These are phyloP conservation scores for Echinochloa phyllopogon DNA, from an alignment of 176 grass and related monocot genomes.

Conservation along the genomic window DNA sequence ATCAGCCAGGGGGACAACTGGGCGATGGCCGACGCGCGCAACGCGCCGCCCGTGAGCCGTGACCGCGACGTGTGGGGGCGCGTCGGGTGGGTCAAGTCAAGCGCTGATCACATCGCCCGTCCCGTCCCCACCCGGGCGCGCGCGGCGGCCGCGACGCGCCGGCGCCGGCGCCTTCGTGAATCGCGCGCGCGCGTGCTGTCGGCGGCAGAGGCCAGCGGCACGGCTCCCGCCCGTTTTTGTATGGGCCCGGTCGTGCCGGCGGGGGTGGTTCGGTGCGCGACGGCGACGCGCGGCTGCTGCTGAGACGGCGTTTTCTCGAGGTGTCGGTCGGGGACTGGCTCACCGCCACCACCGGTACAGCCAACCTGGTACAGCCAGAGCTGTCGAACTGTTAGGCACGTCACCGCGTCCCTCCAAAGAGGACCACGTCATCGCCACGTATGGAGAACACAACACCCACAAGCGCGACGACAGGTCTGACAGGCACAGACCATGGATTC, in stretches of 20 bases:
- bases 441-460: too few relatives aligned
- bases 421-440: too few relatives aligned
- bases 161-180: not conserved
- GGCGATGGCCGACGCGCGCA: not conserved
- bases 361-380: too few relatives aligned
- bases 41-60: not conserved
- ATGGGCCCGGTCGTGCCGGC: not conserved
- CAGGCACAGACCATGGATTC: too few relatives aligned
- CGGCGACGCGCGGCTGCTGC: not conserved
- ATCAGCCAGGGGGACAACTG: not conserved
- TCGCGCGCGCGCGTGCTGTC: constrained; percentile 7
- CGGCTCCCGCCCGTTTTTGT: not conserved
- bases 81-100: not conserved
- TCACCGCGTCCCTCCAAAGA: too few relatives aligned
- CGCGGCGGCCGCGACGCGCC: too few relatives aligned
- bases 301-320: too few relatives aligned
- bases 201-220: not conserved
- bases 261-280: not conserved
- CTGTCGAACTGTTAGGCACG: too few relatives aligned
- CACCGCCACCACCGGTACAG: too few relatives aligned
- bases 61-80: constrained; percentile 19
- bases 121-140: too few relatives aligned
- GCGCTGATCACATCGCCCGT: not conserved
- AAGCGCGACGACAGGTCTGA: not conserved
- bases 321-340: not conserved